phyloP scores from a whole-genome alignment of 495 filamentous ascomycete genomes.

The Cercophora newfieldiana region DNA sequence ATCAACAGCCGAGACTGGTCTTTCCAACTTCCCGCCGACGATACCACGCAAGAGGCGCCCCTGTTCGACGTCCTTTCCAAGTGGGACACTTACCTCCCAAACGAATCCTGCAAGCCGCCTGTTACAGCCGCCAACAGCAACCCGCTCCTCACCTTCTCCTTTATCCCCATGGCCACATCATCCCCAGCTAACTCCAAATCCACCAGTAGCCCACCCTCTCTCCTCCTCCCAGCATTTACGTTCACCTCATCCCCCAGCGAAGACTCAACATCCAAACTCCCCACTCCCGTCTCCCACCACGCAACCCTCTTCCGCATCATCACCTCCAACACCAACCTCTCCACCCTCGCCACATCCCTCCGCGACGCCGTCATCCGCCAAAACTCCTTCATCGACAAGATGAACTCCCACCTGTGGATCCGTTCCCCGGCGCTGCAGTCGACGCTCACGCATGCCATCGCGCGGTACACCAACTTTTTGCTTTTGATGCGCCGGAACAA shows the following conservation, averaged over 20 bases:
- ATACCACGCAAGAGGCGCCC: not conserved
- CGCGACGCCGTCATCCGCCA: slow-evolving; percentile 14
- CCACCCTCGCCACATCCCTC: slow-evolving; percentile 9
- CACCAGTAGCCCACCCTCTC: not conserved
- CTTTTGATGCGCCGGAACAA: slow-evolving; percentile 3
- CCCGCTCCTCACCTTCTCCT: not conserved
- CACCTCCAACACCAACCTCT: not conserved
- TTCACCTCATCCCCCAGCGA: not conserved
- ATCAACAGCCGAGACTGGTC: slow-evolving; percentile 14
- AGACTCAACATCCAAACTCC: not conserved
- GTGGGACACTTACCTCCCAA: not conserved
- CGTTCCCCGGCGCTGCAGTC: not conserved
- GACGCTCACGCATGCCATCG: slow-evolving; percentile 5
- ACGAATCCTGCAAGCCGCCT: not conserved
- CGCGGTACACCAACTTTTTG: slow-evolving; percentile 11
- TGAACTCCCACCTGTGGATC: slow-evolving; percentile 14
- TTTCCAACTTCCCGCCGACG: not conserved
- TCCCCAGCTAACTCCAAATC: too few relatives aligned
- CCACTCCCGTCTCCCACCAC: not conserved
- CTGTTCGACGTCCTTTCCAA: slow-evolving; percentile 8
- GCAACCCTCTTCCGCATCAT: not conserved
- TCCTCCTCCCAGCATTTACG: not conserved
- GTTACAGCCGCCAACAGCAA: not conserved
- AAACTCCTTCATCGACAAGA: slow-evolving; percentile 14
- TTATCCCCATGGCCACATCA: too few relatives aligned